Conservation (phyloP, 176 grass and related monocot genomes). For the Tuctoria greenei region DNA sequence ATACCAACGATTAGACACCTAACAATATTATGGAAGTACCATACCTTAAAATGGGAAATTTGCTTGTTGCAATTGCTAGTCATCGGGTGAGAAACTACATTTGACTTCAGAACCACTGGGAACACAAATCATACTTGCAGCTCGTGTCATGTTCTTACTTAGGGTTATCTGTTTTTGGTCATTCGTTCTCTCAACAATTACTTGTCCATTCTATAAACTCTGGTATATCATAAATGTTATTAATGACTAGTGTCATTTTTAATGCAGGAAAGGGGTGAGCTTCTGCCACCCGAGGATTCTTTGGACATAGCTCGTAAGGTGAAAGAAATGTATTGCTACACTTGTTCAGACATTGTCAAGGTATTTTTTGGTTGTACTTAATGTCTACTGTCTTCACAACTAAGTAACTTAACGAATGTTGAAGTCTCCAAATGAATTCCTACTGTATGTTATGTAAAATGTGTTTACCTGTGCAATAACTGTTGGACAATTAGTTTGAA, state of each 20-base stretch:
- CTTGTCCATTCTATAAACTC: neutral
- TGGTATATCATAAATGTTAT: constrained; percentile 16
- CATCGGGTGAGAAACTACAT: constrained; percentile 20
- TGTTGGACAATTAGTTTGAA: constrained; percentile 8
- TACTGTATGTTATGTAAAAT: neutral
- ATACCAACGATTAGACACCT: neutral
- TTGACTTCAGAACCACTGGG: neutral
- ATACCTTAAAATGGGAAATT: constrained; percentile 9
- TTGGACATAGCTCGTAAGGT: constrained; percentile 85
- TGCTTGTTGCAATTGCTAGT: neutral
- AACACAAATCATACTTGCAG: neutral
- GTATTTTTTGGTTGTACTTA: constrained; percentile 42
- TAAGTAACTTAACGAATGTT: constrained; percentile 7
- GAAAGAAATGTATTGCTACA: constrained; percentile 94
- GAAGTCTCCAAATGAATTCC: constrained; percentile 17
- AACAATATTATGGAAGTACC: neutral
- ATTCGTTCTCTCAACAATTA: constrained; percentile 24
- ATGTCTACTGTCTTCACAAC: constrained; percentile 6
- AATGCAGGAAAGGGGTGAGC: constrained; percentile 91
- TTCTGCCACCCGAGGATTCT: constrained; percentile 89
- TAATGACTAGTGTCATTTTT: constrained; percentile 32
- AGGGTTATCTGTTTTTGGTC: neutral
- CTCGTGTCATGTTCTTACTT: constrained; percentile 8
- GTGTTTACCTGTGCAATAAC: constrained; percentile 7
- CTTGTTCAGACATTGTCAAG: constrained; percentile 94